Evolutionary conservation across 208 protist species (phyloP), one percentile per base, ranked within the genome.

Genomic region (Trypanosoma melophagium): DNA sequence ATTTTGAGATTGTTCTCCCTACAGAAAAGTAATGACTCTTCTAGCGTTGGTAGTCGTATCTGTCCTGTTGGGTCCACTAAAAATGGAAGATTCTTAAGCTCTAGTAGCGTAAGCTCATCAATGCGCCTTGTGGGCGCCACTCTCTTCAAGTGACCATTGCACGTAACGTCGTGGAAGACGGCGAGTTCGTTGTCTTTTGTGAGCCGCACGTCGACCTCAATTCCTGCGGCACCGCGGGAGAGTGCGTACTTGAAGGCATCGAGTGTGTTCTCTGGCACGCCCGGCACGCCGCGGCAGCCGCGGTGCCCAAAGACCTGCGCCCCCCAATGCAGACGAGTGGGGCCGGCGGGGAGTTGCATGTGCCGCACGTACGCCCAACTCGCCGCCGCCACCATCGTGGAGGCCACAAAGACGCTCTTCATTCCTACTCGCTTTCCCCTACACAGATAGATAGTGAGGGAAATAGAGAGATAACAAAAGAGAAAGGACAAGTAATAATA

Each of bases 171-270:
- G 55, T 95, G 92, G 63, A 92, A 95, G 24, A 95, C 71, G 22
- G 94, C 83, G 7, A 92, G 62, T 40, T 93, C 83, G 45, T 86
- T 90, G 70, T 95, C 89, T 62, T 93, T 92, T 0, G 87, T 88
- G 0, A 97, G 83, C n/a, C 87, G 87, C 28, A 89, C 86, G 56
- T 97, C 92, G 42, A 84, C 83, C 74, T 95, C 92, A 31, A 97
- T 73, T 3, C 92, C 92, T 7, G 78, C 72, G 19, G 72, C 84
- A 9, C 86, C 86, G 49, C 80, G 84, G 35, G 74, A 79, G 41
- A 92, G 76, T 4, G 89, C 89, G 70, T 94, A 92, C 78, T 86
- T 79, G 60, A 93, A 94, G 17, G 92, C 89, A n/a, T 80, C 75
- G 21, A 97, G 65, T 21, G 92, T 95, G 71, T 97, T 97, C 71